These are phyloP conservation scores for Fusarium poae DNA, from an alignment of 2,329 filamentous ascomycete genomes.

Conservation along the genomic window DNA sequence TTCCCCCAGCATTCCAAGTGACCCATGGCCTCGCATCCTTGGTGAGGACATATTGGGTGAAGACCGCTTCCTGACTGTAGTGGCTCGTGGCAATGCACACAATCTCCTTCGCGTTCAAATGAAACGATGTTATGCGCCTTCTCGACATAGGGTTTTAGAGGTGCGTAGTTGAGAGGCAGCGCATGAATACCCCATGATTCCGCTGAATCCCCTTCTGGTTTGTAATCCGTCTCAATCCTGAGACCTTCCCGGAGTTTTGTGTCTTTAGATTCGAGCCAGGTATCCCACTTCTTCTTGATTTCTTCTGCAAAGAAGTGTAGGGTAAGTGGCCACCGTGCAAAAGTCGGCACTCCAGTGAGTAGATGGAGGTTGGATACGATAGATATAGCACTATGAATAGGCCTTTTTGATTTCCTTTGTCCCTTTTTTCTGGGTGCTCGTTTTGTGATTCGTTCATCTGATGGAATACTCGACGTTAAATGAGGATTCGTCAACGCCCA, in stretches of 20 bases:
- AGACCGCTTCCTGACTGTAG: conserved; percentile 64
- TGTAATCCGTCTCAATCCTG: conserved; percentile 69
- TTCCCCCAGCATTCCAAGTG: conserved; percentile 72
- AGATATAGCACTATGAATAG: conserved; percentile 72
- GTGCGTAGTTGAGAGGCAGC: conserved; percentile 67
- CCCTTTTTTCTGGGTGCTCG: conserved; percentile 63
- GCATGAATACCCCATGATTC: conserved; percentile 64
- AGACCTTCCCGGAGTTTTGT: conserved; percentile 63
- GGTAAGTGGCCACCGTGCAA: conserved; percentile 83
- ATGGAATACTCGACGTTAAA: conserved; percentile 80
- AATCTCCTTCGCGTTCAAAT: conserved; percentile 69
- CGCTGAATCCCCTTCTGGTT: conserved; percentile 37
- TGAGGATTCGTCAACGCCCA: conserved; percentile 95
- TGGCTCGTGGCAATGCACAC: conserved; percentile 64
- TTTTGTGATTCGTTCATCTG: conserved; percentile 69
- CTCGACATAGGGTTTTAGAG: conserved; percentile 65
- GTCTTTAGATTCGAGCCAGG: conserved; percentile 64
- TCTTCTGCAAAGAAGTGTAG: conserved; percentile 83
- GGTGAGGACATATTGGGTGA: conserved; percentile 68
- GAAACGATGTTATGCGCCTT: conserved; percentile 67
- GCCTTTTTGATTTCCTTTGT: conserved; percentile 68
- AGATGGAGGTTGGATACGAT: conserved; percentile 85
- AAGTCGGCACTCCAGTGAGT: conserved; percentile 82
- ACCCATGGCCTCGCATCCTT: conserved; percentile 67
- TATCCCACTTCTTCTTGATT: conserved; percentile 76